Conservation (phyloP, 2,329 filamentous ascomycete species). For the Claviceps arundinis region DNA sequence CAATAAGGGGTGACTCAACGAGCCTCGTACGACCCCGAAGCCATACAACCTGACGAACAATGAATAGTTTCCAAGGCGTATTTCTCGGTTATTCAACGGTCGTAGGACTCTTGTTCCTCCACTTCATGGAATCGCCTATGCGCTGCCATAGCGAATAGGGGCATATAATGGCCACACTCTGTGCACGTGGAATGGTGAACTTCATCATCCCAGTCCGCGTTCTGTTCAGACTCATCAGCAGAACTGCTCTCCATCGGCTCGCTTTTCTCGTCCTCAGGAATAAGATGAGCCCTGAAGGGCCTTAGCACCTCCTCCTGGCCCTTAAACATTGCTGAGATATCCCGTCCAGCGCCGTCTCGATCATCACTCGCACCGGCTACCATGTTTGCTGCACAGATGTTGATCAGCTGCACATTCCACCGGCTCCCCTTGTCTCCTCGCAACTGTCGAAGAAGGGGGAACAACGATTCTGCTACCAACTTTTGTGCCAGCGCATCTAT, state of each 20-base stretch:
- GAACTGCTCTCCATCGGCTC: conserved; percentile 15
- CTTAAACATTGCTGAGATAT: conserved; percentile 75
- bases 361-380: conserved; percentile 38
- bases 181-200: conserved; percentile 23
- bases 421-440: conserved; percentile 50
- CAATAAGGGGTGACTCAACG: neutral
- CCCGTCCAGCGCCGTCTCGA: conserved; percentile 46
- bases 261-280: conserved; percentile 14
- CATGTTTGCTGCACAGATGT: conserved; percentile 83
- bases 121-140: conserved; percentile 30
- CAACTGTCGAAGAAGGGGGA: conserved; percentile 62
- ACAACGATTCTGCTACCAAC: conserved; percentile 53
- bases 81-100: neutral
- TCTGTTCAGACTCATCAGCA: conserved; percentile 10
- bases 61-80: neutral
- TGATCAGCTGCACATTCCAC: conserved; percentile 76
- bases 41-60: neutral
- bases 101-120: conserved; percentile 8
- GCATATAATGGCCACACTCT: conserved; percentile 39
- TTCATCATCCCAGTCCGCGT: conserved; percentile 17
- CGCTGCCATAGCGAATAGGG: conserved; percentile 43
- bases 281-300: conserved; percentile 45
- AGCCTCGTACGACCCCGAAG: conserved; percentile 1
- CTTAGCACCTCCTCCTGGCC: conserved; percentile 56
- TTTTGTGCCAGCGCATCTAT: conserved; percentile 50